Percentiles rank a stretch among this genome's conserved stretches.
These are phyloP conservation scores for Podospora bellae-mahoneyi DNA, from an alignment of 495 filamentous ascomycete genomes.

Conservation along the genomic window DNA sequence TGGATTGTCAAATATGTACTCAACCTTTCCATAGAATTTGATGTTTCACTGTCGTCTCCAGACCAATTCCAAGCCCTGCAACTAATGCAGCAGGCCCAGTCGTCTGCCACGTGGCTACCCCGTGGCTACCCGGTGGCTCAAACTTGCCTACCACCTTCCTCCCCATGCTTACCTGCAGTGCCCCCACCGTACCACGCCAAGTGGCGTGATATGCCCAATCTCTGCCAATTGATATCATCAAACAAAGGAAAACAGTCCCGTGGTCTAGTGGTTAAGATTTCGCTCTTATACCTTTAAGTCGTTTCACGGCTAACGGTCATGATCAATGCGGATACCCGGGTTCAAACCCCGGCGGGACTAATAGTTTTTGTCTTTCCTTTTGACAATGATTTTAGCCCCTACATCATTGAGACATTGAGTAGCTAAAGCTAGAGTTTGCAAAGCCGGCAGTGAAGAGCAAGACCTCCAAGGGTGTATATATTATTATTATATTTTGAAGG, in stretches of 20 bases:
- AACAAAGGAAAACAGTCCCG: not conserved
- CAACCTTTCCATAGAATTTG: too few species aligned
- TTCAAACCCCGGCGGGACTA: constrained; percentile 8
- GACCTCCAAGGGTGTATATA: too few species aligned
- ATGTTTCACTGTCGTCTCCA: too few species aligned
- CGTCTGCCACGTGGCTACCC: not conserved
- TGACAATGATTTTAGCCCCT: not conserved
- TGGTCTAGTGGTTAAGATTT: constrained; percentile 8
- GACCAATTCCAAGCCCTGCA: too few species aligned
- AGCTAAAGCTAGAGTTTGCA: not conserved
- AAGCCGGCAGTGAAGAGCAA: too few species aligned
- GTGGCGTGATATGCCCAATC: not conserved
- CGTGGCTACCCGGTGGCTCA: not conserved
- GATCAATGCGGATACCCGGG: not conserved
- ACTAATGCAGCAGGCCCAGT: not conserved
- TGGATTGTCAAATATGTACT: too few species aligned
- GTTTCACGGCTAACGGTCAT: not conserved
- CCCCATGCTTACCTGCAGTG: not conserved
- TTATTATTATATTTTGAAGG: too few species aligned
- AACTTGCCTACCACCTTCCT: not conserved
- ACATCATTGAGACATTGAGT: not conserved
- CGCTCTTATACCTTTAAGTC: constrained; percentile 4
- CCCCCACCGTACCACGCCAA: not conserved
- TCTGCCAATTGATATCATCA: not conserved
- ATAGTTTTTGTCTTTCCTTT: not conserved